Evolutionary conservation across 257 asterid genomes (phyloP), one percentile per base, ranked within the genome.

Genomic region (Mentha longifolia): DNA sequence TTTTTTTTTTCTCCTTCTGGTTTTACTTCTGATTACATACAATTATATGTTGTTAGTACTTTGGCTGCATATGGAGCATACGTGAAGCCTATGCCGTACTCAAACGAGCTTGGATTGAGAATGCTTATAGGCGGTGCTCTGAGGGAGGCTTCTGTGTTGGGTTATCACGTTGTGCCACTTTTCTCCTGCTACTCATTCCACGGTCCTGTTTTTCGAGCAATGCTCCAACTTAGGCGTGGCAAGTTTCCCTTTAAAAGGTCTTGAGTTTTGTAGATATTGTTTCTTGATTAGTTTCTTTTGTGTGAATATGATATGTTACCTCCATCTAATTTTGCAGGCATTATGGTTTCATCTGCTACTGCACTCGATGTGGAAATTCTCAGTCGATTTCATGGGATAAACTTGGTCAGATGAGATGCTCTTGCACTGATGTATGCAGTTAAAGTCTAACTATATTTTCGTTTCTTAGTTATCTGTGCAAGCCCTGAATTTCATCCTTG

Each of bases 21-120:
- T 61, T 45, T 19, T 51, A n/a, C 58, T 22, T 30, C 20, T 41
- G 30, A 31, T 59, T 35, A 12, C 12, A 31, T 31, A 51, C 55
- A 4, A 17, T 39, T 13, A 22, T 33, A 49, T 61, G 42, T 46
- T 59, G 19, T 11, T 70, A 93, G 98, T 58, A 81, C 96, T 25
- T 81, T 94, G 76, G 93, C 96, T 79, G 99, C 99, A 63, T 94
- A 91, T 74, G 97, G 97, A 80, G 91, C 99, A 11, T 94, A 89
- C 68, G 81, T 94, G 61, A 76, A 72, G 79, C 97, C 84, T 28
- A 83, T 92, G 90, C 97, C 99, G 11, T 94, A 82, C 61, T 80
- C 93, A 2, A 94, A 94, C 59, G 99, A 94, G 88, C 43, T 94
- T 65, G 99, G 99, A 68, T 77, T 94, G 55, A 77, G 99, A 67